Percentiles rank a stretch among this genome's conserved stretches.
Evolutionary conservation across 371 early-diverging fungal species (phyloP).

Genomic region (Gilbertella persicaria): DNA sequence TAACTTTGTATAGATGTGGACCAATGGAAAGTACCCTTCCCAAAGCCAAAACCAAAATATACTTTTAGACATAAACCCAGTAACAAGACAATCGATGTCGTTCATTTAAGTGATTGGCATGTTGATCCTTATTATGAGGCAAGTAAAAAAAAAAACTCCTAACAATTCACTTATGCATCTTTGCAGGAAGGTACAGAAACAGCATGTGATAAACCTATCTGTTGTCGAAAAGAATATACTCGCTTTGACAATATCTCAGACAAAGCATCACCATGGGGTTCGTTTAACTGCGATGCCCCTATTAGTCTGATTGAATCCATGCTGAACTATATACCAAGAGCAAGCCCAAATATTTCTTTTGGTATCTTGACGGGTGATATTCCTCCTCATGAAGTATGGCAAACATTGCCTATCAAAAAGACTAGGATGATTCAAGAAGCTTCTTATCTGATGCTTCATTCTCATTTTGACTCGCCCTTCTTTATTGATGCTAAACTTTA

Average conservation of each 20-base stretch:
- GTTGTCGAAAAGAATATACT: constrained; percentile 53
- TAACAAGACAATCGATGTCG: constrained; percentile 44
- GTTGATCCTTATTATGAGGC: constrained; percentile 56
- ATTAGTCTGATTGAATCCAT: constrained; percentile 47
- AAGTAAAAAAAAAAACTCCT: background rate
- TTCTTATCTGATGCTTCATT: constrained; percentile 40
- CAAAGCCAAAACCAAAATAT: constrained; percentile 48
- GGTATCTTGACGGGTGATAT: constrained; percentile 64
- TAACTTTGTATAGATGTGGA: constrained; percentile 31
- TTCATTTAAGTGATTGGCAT: constrained; percentile 69
- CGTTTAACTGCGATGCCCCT: constrained; percentile 57
- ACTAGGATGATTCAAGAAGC: constrained; percentile 43
- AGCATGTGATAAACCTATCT: constrained; percentile 54
- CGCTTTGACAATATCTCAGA: constrained; percentile 31
- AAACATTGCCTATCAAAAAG: constrained; percentile 39
- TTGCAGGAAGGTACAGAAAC: constrained; percentile 52
- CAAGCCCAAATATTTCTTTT: constrained; percentile 44
- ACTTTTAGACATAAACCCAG: constrained; percentile 24
- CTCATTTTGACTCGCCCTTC: constrained; percentile 39
- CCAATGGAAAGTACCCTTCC: constrained; percentile 47
- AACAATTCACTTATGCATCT: background rate
- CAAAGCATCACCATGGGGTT: constrained; percentile 44
- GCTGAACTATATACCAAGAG: constrained; percentile 43
- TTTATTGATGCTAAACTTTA: constrained; percentile 44
- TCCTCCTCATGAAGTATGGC: constrained; percentile 68